These are phyloP conservation scores for Sisymbrium altissimum DNA, from an alignment of 345 rosid species.

Conservation along the genomic window DNA sequence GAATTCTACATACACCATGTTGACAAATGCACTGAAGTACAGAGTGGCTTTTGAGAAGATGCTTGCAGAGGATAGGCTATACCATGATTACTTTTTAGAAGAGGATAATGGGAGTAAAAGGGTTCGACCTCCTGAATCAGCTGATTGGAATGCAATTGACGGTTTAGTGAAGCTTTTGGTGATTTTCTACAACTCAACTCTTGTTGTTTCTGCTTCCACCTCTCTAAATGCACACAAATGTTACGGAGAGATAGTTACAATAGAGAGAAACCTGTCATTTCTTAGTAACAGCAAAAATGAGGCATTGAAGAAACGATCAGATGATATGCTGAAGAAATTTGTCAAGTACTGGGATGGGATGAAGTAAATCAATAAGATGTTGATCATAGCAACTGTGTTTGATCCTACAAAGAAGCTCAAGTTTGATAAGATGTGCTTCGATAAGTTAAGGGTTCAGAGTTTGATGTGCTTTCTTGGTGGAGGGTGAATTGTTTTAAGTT, in stretches of 20 bases:
- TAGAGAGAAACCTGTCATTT: background rate
- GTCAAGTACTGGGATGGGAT: background rate
- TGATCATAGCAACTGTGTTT: background rate
- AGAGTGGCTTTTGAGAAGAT: no score
- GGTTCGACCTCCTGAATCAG: no score
- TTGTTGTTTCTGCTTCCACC: background rate
- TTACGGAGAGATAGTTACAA: background rate
- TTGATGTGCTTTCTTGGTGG: no score
- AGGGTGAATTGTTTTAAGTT: no score
- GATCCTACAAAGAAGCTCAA: background rate
- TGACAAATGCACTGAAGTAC: no score
- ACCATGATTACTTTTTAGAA: no score
- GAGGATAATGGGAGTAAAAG: no score
- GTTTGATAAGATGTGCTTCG: background rate
- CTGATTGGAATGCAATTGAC: background rate
- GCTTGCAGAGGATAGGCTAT: no score
- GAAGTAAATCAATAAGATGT: background rate
- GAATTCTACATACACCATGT: no score
- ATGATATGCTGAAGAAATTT: background rate
- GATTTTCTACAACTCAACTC: background rate
- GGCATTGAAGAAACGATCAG: background rate
- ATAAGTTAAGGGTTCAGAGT: background rate
- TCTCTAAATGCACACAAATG: background rate
- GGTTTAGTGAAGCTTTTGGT: background rate
- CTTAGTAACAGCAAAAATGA: background rate